Base-by-base conservation (phyloP, 106 monocot genomes). In the Amphibolis antarctica region DNA sequence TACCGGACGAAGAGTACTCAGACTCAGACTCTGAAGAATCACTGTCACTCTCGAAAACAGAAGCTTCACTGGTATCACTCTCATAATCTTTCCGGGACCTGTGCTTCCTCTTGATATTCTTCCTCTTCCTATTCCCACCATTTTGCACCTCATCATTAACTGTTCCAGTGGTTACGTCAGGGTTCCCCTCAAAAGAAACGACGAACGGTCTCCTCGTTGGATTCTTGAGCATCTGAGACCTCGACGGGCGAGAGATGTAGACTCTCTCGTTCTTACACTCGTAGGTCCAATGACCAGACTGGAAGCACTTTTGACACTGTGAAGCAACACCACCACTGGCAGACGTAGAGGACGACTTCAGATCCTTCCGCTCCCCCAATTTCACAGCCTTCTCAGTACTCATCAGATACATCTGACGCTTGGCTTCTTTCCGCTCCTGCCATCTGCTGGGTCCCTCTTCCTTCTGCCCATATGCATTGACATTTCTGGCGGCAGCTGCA, bases 381-480 rank as follows among this genome's bases (percentile, higher is more conserved):
- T 71, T 84, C 19, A 90, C 96, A 48, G 90, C 96, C 65, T 96
- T 96, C 71, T 96, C 96, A 9, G 96, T 96, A 59, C 96, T 96
- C 90, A 96, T 96, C 52, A 96, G 82, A 65, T 96, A 96, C 96
- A 96, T 96, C 67, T 89, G 90, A 9, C 96, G 77, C 74, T 96
- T 96, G 25, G 86, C 89, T 72, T 96, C 90, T 56, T 96, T 96
- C 47, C 89, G 61, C 67, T 96, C 96, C 71, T 96, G 96, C 96
- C 96, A 96, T 78, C 96, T 19, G 78, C 89, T 96, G 0, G 90
- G 96, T 10, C 89, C 96, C 71, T 96, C 96, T 67, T 96, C 96
- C 70, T 96, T 96, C 82, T 96, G 96, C 18, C 96, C 96, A 68
- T 96, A 96, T 11, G 96, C 96, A 74, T 96, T 96, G 21, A 96